Percentiles rank a stretch among this genome's conserved stretches.
Evolutionary conservation across 805 yeast genomes (phyloP).

Genomic region (Wickerhamomyces alni): DNA sequence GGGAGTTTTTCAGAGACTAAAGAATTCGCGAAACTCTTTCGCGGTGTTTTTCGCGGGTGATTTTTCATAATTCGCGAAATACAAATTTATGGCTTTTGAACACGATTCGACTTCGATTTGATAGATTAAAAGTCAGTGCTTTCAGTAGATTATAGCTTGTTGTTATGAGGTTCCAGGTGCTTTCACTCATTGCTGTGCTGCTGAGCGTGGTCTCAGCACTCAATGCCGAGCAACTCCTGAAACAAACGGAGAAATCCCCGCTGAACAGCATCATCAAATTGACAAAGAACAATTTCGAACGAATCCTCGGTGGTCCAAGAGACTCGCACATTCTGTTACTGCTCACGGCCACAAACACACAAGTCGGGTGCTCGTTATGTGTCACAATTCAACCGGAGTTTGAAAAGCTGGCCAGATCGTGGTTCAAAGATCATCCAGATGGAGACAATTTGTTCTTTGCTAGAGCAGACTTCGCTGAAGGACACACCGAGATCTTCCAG

Average conservation of each 20-base stretch:
- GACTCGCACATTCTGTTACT: slow-evolving; percentile 63
- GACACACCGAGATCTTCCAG: slow-evolving; percentile 40
- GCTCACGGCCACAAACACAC: slow-evolving; percentile 68
- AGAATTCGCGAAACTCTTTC: no score
- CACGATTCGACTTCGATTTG: neutral
- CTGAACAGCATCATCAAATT: slow-evolving; percentile 36
- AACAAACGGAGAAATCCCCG: slow-evolving; percentile 23
- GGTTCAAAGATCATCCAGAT: slow-evolving; percentile 52
- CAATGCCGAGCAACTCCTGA: slow-evolving; percentile 18
- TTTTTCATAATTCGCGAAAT: neutral
- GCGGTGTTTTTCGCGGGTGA: neutral
- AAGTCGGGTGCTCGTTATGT: slow-evolving; percentile 76
- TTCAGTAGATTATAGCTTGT: no score
- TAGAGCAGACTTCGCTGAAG: slow-evolving; percentile 61
- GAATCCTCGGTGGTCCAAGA: slow-evolving; percentile 54
- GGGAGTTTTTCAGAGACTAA: no score
- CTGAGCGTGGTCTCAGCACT: slow-evolving; percentile 10
- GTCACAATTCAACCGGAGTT: slow-evolving; percentile 60
- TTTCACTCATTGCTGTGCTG: no score
- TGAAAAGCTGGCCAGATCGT: slow-evolving; percentile 55
- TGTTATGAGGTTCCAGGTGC: no score
- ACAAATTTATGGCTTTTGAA: neutral
- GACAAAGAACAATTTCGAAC: slow-evolving; percentile 55
- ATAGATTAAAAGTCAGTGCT: neutral
- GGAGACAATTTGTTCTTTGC: slow-evolving; percentile 62